Percentiles rank a stretch among this genome's conserved stretches.
Evolutionary conservation across 345 rosid genomes (phyloP).

Genomic region (Melaleuca quinquenervia): DNA sequence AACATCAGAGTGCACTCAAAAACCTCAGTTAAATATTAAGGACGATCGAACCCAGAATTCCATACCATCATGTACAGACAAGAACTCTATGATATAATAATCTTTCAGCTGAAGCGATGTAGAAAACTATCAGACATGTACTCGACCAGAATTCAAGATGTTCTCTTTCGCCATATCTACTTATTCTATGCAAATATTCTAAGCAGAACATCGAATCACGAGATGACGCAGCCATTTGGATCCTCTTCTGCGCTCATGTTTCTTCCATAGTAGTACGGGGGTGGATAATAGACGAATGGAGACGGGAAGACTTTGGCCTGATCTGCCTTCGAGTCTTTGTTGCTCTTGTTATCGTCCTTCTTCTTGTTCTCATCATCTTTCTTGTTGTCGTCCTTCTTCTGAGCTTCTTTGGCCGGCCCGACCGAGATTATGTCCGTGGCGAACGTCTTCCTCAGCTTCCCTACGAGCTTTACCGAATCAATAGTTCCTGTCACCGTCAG

Average conservation of each 20-base stretch:
- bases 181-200: neutral
- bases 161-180: neutral
- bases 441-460: slow-evolving; percentile 6
- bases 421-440: neutral
- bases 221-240: neutral
- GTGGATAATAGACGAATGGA: neutral
- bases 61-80: neutral
- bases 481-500: slow-evolving; percentile 4
- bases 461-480: slow-evolving; percentile 1
- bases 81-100: neutral
- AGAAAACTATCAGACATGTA: neutral
- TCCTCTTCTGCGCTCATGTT: neutral
- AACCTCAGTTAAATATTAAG: neutral
- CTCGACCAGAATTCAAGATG: neutral
- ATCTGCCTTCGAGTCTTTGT: neutral
- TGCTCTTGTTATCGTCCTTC: neutral
- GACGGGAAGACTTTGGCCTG: neutral
- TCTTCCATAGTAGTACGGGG: neutral
- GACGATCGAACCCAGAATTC: neutral
- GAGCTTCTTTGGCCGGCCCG: slow-evolving; percentile 6
- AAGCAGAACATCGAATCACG: neutral
- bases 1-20: neutral
- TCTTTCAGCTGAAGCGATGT: neutral
- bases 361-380: neutral
- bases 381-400: neutral